Percentiles rank a stretch among this genome's conserved stretches.
Evolutionary conservation across 2,329 filamentous ascomycete species (phyloP).

Genomic region (Trichophyton verrucosum): DNA sequence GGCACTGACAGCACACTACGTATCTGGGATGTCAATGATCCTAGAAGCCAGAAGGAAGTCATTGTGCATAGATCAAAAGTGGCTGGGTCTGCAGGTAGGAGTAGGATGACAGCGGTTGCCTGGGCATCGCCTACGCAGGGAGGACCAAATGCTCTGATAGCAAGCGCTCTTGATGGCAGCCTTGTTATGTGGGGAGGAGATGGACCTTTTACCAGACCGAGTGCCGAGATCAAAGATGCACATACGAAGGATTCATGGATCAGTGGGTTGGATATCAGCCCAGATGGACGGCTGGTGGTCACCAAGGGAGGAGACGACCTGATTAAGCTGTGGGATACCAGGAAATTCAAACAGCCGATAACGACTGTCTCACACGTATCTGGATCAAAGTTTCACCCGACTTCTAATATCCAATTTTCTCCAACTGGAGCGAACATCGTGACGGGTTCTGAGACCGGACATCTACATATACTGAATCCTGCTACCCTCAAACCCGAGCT

Average conservation of each 20-base stretch:
- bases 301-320: slow-evolving; percentile 82
- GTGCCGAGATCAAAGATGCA: slow-evolving; percentile 71
- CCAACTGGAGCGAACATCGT: slow-evolving; percentile 74
- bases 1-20: slow-evolving; percentile 90
- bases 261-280: slow-evolving; percentile 77
- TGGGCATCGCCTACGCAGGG: slow-evolving; percentile 71
- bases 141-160: slow-evolving; percentile 65
- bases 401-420: slow-evolving; percentile 79
- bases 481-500: slow-evolving; percentile 77
- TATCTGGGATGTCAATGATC: slow-evolving; percentile 94
- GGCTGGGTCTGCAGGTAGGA: slow-evolving; percentile 77
- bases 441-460: slow-evolving; percentile 72
- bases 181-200: slow-evolving; percentile 86
- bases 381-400: slow-evolving; percentile 70
- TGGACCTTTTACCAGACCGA: slow-evolving; percentile 69
- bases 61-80: slow-evolving; percentile 90
- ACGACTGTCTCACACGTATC: slow-evolving; percentile 67
- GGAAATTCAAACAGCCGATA: slow-evolving; percentile 86
- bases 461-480: slow-evolving; percentile 86
- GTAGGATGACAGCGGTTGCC: slow-evolving; percentile 81
- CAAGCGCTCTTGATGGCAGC: slow-evolving; percentile 76
- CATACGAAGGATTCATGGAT: slow-evolving; percentile 81
- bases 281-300: slow-evolving; percentile 79
- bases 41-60: slow-evolving; percentile 79
- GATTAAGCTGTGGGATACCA: slow-evolving; percentile 93